Conservation (phyloP, 1,284 basidiomycete species). For the Heterobasidion occidentale region DNA sequence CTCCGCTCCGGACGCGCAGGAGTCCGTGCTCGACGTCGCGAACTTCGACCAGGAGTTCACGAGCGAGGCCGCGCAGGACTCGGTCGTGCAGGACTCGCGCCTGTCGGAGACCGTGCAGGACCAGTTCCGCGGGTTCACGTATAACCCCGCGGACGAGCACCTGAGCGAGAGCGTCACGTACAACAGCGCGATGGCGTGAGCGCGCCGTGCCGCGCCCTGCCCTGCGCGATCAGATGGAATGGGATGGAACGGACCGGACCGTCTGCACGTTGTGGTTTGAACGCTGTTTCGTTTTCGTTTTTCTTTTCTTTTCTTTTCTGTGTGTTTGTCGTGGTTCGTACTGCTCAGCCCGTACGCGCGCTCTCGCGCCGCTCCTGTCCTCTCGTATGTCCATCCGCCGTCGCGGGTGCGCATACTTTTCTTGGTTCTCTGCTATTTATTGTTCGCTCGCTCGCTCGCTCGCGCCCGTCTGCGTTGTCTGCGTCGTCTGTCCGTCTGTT, state of each 20-base stretch:
- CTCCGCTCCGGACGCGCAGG: conserved; percentile 14
- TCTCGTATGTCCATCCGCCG: background rate
- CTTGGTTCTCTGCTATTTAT: too few species aligned
- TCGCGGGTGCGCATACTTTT: too few species aligned
- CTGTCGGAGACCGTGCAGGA: conserved; percentile 92
- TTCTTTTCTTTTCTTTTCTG: background rate
- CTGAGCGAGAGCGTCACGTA: conserved; percentile 64
- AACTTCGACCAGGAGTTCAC: conserved; percentile 97
- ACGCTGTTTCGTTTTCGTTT: background rate
- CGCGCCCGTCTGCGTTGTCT: background rate
- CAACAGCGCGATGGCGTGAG: conserved; percentile 5
- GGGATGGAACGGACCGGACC: background rate
- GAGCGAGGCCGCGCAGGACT: conserved; percentile 87
- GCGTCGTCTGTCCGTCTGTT: background rate
- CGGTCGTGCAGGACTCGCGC: conserved; percentile 88
- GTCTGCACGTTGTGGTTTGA: background rate
- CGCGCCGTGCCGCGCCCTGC: too few species aligned
- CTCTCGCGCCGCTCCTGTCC: background rate
- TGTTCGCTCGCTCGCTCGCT: background rate
- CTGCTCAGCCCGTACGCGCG: background rate
- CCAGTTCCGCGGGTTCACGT: conserved; percentile 86
- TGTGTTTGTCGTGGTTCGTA: background rate
- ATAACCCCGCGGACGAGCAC: conserved; percentile 75
- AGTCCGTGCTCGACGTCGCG: conserved; percentile 76
- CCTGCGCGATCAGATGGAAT: background rate